These are phyloP conservation scores for Cercospora sp. DNA, from an alignment of 2,329 filamentous ascomycete species.

Conservation along the genomic window DNA sequence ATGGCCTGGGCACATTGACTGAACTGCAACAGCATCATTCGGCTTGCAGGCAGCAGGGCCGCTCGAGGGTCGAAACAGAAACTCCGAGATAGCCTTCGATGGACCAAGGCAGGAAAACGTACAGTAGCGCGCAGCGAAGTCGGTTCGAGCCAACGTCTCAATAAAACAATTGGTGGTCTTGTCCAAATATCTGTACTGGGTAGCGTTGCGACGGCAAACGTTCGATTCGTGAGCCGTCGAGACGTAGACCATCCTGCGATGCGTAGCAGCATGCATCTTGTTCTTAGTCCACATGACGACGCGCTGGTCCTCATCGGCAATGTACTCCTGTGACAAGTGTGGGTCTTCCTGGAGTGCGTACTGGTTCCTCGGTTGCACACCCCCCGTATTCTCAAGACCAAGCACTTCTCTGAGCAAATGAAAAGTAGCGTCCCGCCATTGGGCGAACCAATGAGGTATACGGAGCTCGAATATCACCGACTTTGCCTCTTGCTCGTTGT, in stretches of 20 bases:
- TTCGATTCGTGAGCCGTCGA: constrained; percentile 41
- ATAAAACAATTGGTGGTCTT: neutral
- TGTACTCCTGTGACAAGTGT: neutral
- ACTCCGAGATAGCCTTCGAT: neutral
- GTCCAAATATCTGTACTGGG: constrained; percentile 54
- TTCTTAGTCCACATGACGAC: constrained; percentile 48
- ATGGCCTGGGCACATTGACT: constrained; percentile 47
- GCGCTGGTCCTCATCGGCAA: neutral
- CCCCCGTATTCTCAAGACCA: neutral
- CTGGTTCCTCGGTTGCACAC: neutral
- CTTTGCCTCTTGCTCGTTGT: constrained; percentile 39
- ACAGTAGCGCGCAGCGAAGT: neutral
- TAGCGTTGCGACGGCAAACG: constrained; percentile 50
- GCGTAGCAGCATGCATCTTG: constrained; percentile 51
- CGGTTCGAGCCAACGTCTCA: neutral
- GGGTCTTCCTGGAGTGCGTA: constrained; percentile 6
- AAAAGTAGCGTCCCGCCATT: constrained; percentile 50
- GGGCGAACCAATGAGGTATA: constrained; percentile 47
- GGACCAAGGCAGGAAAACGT: neutral
- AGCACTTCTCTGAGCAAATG: constrained; percentile 25
- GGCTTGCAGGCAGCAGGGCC: constrained; percentile 21
- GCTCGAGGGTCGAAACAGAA: constrained; percentile 8
- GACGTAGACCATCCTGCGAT: constrained; percentile 44
- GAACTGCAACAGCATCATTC: constrained; percentile 47
- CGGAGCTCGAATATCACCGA: constrained; percentile 55